Conservation (phyloP, 1,139 yeast genomes). For the Candida pseudoviswanathii region DNA sequence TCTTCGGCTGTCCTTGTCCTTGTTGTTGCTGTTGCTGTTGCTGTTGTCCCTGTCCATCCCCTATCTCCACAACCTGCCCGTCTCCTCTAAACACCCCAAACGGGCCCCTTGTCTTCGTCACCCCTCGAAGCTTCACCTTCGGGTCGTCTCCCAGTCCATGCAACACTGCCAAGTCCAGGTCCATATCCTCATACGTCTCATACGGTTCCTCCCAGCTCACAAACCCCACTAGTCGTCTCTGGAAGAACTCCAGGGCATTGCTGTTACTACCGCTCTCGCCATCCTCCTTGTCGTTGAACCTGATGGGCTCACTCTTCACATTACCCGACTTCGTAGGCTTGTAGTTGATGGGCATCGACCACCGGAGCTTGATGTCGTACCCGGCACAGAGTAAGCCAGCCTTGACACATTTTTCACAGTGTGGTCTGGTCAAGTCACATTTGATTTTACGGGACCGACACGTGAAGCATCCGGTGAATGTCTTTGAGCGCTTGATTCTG, state of each 20-base stretch:
- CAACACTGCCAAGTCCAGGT: slow-evolving; percentile 62
- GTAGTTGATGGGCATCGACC: slow-evolving; percentile 65
- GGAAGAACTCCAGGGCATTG: slow-evolving; percentile 47
- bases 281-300: slow-evolving; percentile 26
- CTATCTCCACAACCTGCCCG: slow-evolving; percentile 9
- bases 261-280: slow-evolving; percentile 21
- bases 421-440: slow-evolving; percentile 49
- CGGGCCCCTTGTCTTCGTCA: slow-evolving; percentile 70
- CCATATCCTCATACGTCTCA: slow-evolving; percentile 80
- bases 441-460: slow-evolving; percentile 52
- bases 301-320: slow-evolving; percentile 28
- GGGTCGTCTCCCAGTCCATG: slow-evolving; percentile 52
- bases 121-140: slow-evolving; percentile 35
- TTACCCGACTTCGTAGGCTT: slow-evolving; percentile 31
- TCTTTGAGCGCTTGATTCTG: slow-evolving; percentile 31
- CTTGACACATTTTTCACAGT: slow-evolving; percentile 44
- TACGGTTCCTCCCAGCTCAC: slow-evolving; percentile 69
- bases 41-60: not conserved
- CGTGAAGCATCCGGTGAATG: slow-evolving; percentile 55
- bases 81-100: slow-evolving; percentile 69
- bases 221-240: slow-evolving; percentile 74
- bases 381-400: slow-evolving; percentile 73
- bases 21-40: slow-evolving; percentile 1
- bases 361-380: slow-evolving; percentile 75
- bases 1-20: not conserved